Base-by-base conservation (phyloP, 2,329 filamentous ascomycete species). In the Paecilomyces formosus region DNA sequence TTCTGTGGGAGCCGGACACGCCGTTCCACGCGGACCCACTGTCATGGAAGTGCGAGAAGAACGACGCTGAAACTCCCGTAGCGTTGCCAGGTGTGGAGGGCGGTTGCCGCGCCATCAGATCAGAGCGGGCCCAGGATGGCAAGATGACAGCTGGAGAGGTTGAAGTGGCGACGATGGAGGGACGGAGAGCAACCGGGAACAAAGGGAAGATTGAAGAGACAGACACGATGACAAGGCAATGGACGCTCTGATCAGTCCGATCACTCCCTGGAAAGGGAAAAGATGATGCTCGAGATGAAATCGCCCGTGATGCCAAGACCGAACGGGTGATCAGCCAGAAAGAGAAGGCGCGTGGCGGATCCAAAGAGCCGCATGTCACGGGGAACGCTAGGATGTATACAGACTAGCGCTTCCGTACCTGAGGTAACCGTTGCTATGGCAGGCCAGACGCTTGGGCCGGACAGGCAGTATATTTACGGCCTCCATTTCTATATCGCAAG, bases 371-470 rank as follows among this genome's bases (percentile, higher is more conserved):
- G 67, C 64, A 64, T 62, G 70, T 74, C 64, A 71, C 65, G 61
- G 80, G 79, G 63, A 3, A 76, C 76, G 21, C 80, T 79, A 70
- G 74, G 76, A 73, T 72, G 0, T 70, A 68, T 74, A 65, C n/a
- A 57, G 64, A 5, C 61, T 74, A 70, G 71, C 39, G 62, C 56
- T 57, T 54, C 18, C 39, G 39, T 45, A 45, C 39, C 39, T 45
- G 55, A 57, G 21, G 53, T 55, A 24, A 55, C 65, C 61, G 76
- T 79, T 78, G 76, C 73, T 70, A 66, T 67, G 72, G 66, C 69
- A 69, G 70, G 72, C 63, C 55, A 55, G 55, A 62, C 60, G 65
- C 65, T 68, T 63, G 67, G 65, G 60, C 56, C 65, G 64, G 15
- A 39, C 57, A 55, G 65, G 64, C 64, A 65, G 65, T 76, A 75